These are phyloP conservation scores for Flammula alnicola DNA, from an alignment of 1,284 basidiomycete genomes.

Conservation along the genomic window DNA sequence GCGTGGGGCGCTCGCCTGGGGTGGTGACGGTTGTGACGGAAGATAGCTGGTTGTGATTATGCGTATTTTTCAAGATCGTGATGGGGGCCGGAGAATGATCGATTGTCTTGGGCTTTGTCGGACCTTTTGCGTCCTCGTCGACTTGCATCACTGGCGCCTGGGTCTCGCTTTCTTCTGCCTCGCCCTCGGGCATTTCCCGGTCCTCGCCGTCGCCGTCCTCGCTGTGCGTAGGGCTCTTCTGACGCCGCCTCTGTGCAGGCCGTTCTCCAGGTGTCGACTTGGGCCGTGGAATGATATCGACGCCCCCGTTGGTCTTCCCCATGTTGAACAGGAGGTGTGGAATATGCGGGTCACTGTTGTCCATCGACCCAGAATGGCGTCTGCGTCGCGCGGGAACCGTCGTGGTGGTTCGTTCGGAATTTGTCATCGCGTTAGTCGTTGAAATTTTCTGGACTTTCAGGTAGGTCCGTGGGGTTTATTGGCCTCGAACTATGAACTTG, in stretches of 20 bases:
- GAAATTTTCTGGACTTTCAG: neutral
- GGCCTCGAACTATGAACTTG: no score
- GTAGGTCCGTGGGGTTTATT: neutral
- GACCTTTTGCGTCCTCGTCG: slow-evolving; percentile 19
- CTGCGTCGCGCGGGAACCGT: slow-evolving; percentile 42
- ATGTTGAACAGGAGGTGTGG: slow-evolving; percentile 19
- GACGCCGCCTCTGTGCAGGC: slow-evolving; percentile 42
- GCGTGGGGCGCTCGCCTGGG: slow-evolving; percentile 27
- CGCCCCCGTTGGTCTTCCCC: slow-evolving; percentile 12
- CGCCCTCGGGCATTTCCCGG: slow-evolving; percentile 6
- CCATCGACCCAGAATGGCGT: slow-evolving; percentile 43
- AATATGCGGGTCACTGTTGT: slow-evolving; percentile 27
- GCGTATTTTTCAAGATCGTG: slow-evolving; percentile 27
- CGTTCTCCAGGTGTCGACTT: slow-evolving; percentile 50
- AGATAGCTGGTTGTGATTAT: slow-evolving; percentile 19
- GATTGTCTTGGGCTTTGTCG: slow-evolving; percentile 12
- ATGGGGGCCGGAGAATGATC: slow-evolving; percentile 17
- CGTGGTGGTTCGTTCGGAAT: slow-evolving; percentile 3
- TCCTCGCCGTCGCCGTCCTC: slow-evolving; percentile 26
- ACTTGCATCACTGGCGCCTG: slow-evolving; percentile 25
- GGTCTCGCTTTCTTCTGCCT: slow-evolving; percentile 2
- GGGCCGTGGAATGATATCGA: slow-evolving; percentile 43
- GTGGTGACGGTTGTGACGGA: slow-evolving; percentile 21
- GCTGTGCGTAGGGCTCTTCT: slow-evolving; percentile 38
- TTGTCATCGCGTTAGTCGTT: neutral